A percentile compares a stretch with the other conserved stretches of the same genome.
Evolutionary conservation across 2,329 filamentous ascomycete species (phyloP).

Genomic region (Endoconidiophora laricicola): DNA sequence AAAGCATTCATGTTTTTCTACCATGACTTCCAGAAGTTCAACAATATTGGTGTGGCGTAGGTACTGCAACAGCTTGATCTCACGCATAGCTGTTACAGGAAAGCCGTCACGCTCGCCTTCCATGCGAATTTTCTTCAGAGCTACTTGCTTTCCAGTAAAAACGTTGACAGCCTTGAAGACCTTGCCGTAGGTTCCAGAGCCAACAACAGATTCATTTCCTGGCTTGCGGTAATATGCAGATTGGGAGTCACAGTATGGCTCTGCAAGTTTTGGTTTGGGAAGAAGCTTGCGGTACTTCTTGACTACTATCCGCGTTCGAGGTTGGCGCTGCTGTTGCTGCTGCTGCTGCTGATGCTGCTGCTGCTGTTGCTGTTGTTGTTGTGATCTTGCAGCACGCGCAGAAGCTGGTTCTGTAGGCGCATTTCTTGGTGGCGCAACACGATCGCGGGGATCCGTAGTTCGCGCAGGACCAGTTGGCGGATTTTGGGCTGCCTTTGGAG

Average conservation of each 20-base stretch:
- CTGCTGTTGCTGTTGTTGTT: not conserved
- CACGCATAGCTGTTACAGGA: constrained; percentile 75
- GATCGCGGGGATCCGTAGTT: constrained; percentile 20
- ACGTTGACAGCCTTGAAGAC: constrained; percentile 89
- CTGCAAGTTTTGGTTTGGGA: constrained; percentile 49
- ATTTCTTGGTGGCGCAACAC: constrained; percentile 27
- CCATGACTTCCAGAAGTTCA: constrained; percentile 81
- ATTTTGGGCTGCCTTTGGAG: constrained; percentile 24
- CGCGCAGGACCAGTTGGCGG: constrained; percentile 17
- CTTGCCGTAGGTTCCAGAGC: constrained; percentile 89
- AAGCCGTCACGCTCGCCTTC: constrained; percentile 84
- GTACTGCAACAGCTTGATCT: constrained; percentile 83
- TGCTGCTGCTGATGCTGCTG: not conserved
- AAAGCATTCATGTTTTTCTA: constrained; percentile 95
- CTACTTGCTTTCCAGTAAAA: constrained; percentile 72
- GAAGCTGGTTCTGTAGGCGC: constrained; percentile 39
- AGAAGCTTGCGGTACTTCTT: constrained; percentile 56
- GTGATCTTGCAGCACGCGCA: constrained; percentile 21
- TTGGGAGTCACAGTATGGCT: constrained; percentile 60
- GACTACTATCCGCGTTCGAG: constrained; percentile 46
- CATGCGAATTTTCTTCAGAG: constrained; percentile 84
- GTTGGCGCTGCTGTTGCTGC: constrained; percentile 20
- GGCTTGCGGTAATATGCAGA: constrained; percentile 92
- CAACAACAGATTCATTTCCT: constrained; percentile 92
- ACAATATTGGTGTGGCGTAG: constrained; percentile 72